Evolutionary conservation across 2,329 filamentous ascomycete species (phyloP).

Genomic region (Xylaria sp.): DNA sequence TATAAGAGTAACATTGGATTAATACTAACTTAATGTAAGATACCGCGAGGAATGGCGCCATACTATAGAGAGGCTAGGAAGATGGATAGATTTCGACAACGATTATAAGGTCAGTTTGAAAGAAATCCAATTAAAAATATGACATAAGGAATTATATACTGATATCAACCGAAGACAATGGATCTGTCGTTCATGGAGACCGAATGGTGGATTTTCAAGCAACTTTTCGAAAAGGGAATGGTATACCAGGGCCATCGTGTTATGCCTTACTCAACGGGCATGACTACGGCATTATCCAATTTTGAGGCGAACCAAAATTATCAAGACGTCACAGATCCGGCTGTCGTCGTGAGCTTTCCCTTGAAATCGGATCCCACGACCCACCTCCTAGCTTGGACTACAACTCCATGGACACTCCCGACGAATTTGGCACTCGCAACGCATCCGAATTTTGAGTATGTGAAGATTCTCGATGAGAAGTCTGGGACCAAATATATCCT

Average conservation of each 20-base stretch:
- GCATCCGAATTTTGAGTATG: slow-evolving; percentile 83
- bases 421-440: slow-evolving; percentile 79
- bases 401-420: slow-evolving; percentile 84
- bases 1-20: no score
- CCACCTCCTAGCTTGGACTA: slow-evolving; percentile 84
- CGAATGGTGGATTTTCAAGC: slow-evolving; percentile 96
- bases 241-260: slow-evolving; percentile 92
- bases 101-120: slow-evolving; percentile 78
- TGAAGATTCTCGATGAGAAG: slow-evolving; percentile 84
- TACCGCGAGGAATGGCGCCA: slow-evolving; percentile 85
- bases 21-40: no score
- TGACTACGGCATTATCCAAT: slow-evolving; percentile 89
- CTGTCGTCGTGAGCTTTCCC: slow-evolving; percentile 87
- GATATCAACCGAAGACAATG: slow-evolving; percentile 71
- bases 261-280: slow-evolving; percentile 92
- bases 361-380: slow-evolving; percentile 78
- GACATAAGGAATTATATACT: slow-evolving; percentile 27
- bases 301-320: slow-evolving; percentile 96
- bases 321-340: slow-evolving; percentile 89
- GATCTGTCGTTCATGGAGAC: slow-evolving; percentile 95
- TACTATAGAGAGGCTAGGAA: slow-evolving; percentile 85
- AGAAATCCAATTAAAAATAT: not conserved
- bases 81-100: slow-evolving; percentile 98
- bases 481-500: slow-evolving; percentile 85
- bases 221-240: slow-evolving; percentile 85